Percentiles rank a stretch among this genome's conserved stretches.
Evolutionary conservation across 2,329 filamentous ascomycete genomes (phyloP).

Genomic region (Colletotrichum endophyticum): DNA sequence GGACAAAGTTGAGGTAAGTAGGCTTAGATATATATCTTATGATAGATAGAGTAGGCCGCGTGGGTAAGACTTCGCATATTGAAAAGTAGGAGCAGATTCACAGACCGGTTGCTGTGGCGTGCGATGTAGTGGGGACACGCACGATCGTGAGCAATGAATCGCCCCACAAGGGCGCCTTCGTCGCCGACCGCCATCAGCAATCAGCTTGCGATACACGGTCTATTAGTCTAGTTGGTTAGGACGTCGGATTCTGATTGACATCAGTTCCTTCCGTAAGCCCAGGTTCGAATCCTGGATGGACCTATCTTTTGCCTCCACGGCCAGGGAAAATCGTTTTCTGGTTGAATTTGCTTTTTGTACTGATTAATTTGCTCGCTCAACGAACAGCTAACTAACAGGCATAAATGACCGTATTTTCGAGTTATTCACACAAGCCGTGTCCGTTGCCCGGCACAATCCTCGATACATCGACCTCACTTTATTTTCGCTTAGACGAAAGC

Average conservation of each 20-base stretch:
- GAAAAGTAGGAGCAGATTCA: background rate
- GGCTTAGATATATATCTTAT: no score
- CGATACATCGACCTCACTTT: background rate
- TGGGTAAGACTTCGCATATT: no score
- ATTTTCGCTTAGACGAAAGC: slow-evolving; percentile 67
- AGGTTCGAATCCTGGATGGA: slow-evolving; percentile 23
- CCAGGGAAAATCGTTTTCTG: background rate
- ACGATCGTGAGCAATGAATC: background rate
- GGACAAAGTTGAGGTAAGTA: no score
- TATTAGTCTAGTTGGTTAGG: slow-evolving; percentile 23
- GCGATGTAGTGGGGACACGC: background rate
- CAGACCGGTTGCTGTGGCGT: background rate
- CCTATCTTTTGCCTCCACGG: background rate
- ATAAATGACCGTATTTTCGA: background rate
- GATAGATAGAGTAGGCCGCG: no score
- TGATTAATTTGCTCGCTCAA: background rate
- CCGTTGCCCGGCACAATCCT: background rate
- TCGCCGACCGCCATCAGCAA: background rate
- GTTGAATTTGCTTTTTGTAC: background rate
- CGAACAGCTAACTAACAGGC: background rate
- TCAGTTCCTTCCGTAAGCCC: slow-evolving; percentile 16
- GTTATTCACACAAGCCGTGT: background rate
- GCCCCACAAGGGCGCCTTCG: background rate
- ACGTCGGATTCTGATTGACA: slow-evolving; percentile 17
- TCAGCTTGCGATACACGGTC: background rate